Percentiles rank a stretch among this genome's conserved stretches.
Evolutionary conservation across 2,329 filamentous ascomycete genomes (phyloP).

Genomic region (Aspergillus transmontanensis): DNA sequence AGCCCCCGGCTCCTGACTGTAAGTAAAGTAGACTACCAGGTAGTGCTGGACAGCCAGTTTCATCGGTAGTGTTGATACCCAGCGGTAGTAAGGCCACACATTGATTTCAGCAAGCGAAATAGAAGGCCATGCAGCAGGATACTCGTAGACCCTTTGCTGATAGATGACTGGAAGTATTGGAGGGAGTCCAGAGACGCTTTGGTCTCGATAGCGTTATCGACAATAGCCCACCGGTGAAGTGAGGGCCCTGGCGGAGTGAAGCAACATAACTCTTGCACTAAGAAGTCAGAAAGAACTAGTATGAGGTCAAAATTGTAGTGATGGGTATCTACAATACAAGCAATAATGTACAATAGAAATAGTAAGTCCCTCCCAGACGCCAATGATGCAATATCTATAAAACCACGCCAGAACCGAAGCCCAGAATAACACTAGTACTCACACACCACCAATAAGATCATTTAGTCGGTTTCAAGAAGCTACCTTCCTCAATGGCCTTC

Average conservation of each 20-base stretch:
- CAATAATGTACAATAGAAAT: neutral
- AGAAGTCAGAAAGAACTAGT: neutral
- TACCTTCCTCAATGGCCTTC: constrained; percentile 41
- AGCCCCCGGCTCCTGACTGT: too few species aligned
- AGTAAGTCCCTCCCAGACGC: neutral
- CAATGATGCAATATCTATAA: neutral
- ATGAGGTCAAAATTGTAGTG: neutral
- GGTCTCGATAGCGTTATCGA: neutral
- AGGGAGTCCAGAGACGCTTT: neutral
- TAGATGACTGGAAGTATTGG: neutral
- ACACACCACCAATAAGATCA: neutral
- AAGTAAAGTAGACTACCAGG: too few species aligned
- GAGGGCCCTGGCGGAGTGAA: neutral
- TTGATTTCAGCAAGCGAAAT: too few species aligned
- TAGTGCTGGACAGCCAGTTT: too few species aligned
- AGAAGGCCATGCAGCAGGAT: neutral
- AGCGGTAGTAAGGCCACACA: too few species aligned
- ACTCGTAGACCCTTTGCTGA: neutral
- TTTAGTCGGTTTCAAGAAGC: constrained; percentile 25
- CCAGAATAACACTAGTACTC: neutral
- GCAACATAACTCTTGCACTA: neutral
- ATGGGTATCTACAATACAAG: constrained; percentile 1
- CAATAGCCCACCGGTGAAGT: neutral
- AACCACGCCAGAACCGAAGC: neutral
- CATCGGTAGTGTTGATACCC: too few species aligned